These are phyloP conservation scores for Apiotrichum akiyoshidainum DNA, from an alignment of 1,284 basidiomycete genomes.

Conservation along the genomic window DNA sequence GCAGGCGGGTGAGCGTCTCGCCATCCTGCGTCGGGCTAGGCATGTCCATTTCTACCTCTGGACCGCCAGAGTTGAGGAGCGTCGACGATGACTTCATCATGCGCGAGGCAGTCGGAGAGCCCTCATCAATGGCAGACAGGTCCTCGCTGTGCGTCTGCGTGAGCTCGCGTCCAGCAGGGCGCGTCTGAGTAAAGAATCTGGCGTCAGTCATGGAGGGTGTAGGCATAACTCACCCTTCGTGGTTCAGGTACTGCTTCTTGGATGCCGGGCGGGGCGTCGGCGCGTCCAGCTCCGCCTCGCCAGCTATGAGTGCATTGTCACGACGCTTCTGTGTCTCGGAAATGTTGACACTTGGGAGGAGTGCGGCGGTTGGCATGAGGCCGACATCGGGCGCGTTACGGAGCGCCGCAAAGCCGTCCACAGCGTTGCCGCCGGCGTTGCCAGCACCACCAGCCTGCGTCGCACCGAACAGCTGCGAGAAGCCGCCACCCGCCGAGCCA, in stretches of 20 bases:
- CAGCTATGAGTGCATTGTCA: conserved; percentile 43
- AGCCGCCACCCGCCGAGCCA: conserved; percentile 27
- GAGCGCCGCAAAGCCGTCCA: conserved; percentile 35
- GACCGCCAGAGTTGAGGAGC: background rate
- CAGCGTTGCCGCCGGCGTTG: background rate
- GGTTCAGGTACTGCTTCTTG: conserved; percentile 39
- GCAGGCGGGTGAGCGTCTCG: conserved; percentile 19
- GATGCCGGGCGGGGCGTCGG: conserved; percentile 11
- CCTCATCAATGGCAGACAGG: background rate
- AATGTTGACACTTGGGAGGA: conserved; percentile 36
- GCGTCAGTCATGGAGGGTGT: background rate
- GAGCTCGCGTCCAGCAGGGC: conserved; percentile 20
- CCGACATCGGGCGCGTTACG: conserved; percentile 21
- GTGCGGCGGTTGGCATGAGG: conserved; percentile 27
- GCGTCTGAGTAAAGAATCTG: conserved; percentile 47
- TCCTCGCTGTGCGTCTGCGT: conserved; percentile 2
- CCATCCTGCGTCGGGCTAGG: conserved; percentile 13
- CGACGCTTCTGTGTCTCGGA: conserved; percentile 40
- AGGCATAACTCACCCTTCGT: conserved; percentile 35
- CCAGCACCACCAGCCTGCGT: conserved; percentile 26
- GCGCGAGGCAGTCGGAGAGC: background rate
- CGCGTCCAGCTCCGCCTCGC: conserved; percentile 29
- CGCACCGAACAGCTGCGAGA: conserved; percentile 44
- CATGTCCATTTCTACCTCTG: background rate
- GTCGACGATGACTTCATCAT: background rate